These are phyloP conservation scores for Ustulina deusta DNA, from an alignment of 2,329 filamentous ascomycete species.

Conservation along the genomic window DNA sequence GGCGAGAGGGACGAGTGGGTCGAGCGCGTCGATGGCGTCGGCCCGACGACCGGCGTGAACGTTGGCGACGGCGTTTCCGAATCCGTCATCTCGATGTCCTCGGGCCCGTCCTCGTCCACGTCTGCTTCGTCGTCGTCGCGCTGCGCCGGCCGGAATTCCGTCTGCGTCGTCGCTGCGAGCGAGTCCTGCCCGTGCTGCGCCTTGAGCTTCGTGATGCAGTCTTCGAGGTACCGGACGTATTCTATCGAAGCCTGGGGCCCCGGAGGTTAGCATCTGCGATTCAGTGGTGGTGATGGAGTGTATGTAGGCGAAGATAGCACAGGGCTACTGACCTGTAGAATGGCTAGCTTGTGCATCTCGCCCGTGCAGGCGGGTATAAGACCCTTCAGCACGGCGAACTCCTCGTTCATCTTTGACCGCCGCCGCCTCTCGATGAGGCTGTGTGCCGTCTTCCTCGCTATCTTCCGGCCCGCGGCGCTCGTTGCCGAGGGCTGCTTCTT, in stretches of 20 bases:
- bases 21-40: slow-evolving; percentile 49
- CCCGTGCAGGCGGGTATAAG: slow-evolving; percentile 97
- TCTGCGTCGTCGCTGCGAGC: slow-evolving; percentile 36
- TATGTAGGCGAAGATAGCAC: not conserved
- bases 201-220: slow-evolving; percentile 86
- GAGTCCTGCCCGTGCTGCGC: slow-evolving; percentile 58
- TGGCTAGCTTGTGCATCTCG: slow-evolving; percentile 98
- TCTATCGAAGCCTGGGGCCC: slow-evolving; percentile 85
- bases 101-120: slow-evolving; percentile 56
- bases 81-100: slow-evolving; percentile 72
- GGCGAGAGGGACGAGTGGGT: slow-evolving; percentile 66
- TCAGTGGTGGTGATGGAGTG: not conserved
- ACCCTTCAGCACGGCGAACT: slow-evolving; percentile 91
- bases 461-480: slow-evolving; percentile 91
- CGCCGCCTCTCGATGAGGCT: slow-evolving; percentile 91
- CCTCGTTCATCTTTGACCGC: slow-evolving; percentile 98
- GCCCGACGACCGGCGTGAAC: slow-evolving; percentile 45
- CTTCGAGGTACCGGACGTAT: slow-evolving; percentile 92
- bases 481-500: slow-evolving; percentile 80
- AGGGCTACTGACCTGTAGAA: slow-evolving; percentile 76
- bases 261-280: not conserved
- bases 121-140: slow-evolving; percentile 53
- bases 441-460: slow-evolving; percentile 94
- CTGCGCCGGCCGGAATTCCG: slow-evolving; percentile 46
- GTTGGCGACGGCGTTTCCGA: slow-evolving; percentile 63